Conservation (phyloP, 768 basidiomycete species). For the Psilocybe subaeruginosa region DNA sequence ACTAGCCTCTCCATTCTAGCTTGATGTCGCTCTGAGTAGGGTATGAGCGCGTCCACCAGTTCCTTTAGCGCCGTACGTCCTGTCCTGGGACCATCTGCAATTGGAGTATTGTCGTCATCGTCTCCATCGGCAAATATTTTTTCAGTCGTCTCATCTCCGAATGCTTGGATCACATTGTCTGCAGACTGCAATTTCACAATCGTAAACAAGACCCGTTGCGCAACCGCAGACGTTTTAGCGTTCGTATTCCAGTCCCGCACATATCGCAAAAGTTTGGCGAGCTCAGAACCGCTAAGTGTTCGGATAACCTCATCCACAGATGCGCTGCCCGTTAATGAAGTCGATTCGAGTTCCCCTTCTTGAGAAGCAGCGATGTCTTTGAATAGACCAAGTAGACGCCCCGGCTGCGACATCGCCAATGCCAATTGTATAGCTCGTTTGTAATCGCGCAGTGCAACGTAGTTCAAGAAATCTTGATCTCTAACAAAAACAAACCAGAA, state of each 20-base stretch:
- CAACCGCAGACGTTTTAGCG: conserved; percentile 82
- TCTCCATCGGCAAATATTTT: conserved; percentile 29
- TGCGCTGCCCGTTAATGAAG: conserved; percentile 64
- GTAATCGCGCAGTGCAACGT: conserved; percentile 86
- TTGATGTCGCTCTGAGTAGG: conserved; percentile 95
- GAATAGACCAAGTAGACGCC: conserved; percentile 82
- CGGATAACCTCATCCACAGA: conserved; percentile 85
- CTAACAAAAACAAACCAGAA: conserved; percentile 39
- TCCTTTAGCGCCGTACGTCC: conserved; percentile 60
- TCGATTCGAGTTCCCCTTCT: conserved; percentile 28
- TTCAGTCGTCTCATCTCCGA: conserved; percentile 46
- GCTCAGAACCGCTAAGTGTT: conserved; percentile 70
- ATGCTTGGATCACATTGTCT: conserved; percentile 74
- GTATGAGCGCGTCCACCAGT: conserved; percentile 82
- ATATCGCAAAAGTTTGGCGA: conserved; percentile 80
- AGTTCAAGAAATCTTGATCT: conserved; percentile 96
- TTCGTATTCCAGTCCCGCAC: conserved; percentile 95
- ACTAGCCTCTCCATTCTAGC: conserved; percentile 82
- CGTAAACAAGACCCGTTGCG: conserved; percentile 83
- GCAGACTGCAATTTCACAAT: conserved; percentile 77
- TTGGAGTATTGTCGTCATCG: conserved; percentile 8
- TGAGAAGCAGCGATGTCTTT: conserved; percentile 48
- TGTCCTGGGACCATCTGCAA: conserved; percentile 17
- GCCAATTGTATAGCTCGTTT: conserved; percentile 90
- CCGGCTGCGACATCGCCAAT: conserved; percentile 91